Evolutionary conservation across 129 eudicot species (phyloP), one percentile per base, ranked within the genome.

Genomic region (Daucus carota): DNA sequence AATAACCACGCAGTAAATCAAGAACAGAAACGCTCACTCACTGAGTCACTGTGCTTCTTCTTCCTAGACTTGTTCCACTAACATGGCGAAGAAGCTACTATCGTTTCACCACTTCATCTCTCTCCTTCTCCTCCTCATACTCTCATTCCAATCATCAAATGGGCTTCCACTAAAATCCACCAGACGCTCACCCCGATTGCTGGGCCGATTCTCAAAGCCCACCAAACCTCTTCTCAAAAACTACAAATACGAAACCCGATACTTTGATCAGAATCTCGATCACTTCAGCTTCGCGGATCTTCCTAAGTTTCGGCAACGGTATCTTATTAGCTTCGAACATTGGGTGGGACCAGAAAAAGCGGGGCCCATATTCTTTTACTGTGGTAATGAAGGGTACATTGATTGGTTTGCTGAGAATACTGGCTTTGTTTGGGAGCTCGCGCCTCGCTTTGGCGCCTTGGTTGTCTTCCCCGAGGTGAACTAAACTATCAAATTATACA

Each of bases 321-420:
- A 87, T 83, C 96, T 93, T 33, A 87, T 93, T 48, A 90, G 83
- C 79, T 79, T 84, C 65, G 83, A 93, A 16, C 81, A 88, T 75
- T 93, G 98, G 98, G 79, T 48, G 10, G 96, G 96, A 1, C 84
- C 98, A 10, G 72, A 78, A 15, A 77, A 75, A 9, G 20, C 31
- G 75, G 95, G 85, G 33, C 98, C 98, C 29, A 88, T 93, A 36
- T 93, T 93, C 80, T 73, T 93, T 47, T 93, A 93, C 67, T 93
- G 98, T n/a, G 98, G 98, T 9, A 93, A 92, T 28, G 98, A 92
- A 82, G 98, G 98, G 9, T 90, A 90, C 33, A 93, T 90, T 62
- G 96, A 88, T 70, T 93, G 98, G 98, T 93, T 93, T 76, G 97
- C 98, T 6, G 88, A 69, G 36, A 93, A 90, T 78, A 80, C 96